Base-by-base conservation (phyloP, 768 basidiomycete genomes). In the Psilocybe sp. region DNA sequence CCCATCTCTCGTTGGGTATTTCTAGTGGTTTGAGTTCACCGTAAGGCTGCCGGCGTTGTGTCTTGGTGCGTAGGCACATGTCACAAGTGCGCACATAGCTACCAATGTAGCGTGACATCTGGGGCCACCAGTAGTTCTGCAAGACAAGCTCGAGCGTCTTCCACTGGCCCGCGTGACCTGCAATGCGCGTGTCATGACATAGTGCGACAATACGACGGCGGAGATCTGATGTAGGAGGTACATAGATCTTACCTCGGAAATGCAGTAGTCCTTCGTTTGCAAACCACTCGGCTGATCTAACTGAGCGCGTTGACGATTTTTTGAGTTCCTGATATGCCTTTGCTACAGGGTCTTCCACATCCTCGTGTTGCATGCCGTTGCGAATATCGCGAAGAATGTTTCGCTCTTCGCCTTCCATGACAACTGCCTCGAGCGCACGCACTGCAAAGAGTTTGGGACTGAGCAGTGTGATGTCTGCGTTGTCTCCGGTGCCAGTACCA, bases 91-190 rank as follows among this genome's bases (percentile, higher is more conserved):
- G 14, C 15, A 14, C 7, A 16, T 43, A 43, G 10, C 18, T 36
- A 20, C 51, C 36, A 28, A 61, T 43, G 44, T 54, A 61, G 1
- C 48, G 41, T 3, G 58, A 61, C 60, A 63, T 52, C 47, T 58
- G 52, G 1, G 56, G 58, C 62, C 56, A 63, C 51, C 52, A 60
- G 40, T 60, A 61, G 41, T 58, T 60, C n/a, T 51, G 32, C 11
- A 52, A 57, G 6, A 61, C 46, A 5, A 61, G 51, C 41, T 54
- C 55, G 14, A 55, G 28, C 6, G 50, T 55, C 41, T 54, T 57
- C 47, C 47, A 53, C n/a, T 39, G 12, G 15, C 48, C 44, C 4
- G 59, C 64, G 41, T 75, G 73, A n/a, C 73, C 71, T 13, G 61
- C 32, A 10, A 56, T 39, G 3, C 7, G 10, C 1, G 59, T 51